A percentile compares a stretch with the other conserved stretches of the same genome.
phyloP scores from a whole-genome alignment of 2,329 filamentous ascomycete species.

The Boeremia exigua region DNA sequence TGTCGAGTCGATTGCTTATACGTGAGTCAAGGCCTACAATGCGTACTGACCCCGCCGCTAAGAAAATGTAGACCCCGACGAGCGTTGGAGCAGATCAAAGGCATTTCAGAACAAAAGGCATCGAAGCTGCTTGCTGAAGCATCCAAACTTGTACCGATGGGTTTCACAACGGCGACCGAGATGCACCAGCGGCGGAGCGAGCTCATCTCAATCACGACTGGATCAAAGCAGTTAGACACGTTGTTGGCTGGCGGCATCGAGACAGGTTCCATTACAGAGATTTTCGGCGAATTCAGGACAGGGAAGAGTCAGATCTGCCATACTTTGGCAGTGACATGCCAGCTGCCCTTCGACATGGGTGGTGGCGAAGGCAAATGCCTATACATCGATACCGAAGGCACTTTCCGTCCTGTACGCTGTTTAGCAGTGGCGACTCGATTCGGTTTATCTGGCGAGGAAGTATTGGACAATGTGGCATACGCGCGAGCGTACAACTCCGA shows the following conservation, averaged over 20 bases:
- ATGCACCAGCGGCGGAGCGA: constrained; percentile 98
- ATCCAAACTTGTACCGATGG: constrained; percentile 98
- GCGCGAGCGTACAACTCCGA: constrained; percentile 98
- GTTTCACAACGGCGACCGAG: constrained; percentile 97
- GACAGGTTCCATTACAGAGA: constrained; percentile 96
- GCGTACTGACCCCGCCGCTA: constrained; percentile 21
- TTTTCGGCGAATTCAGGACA: constrained; percentile 97
- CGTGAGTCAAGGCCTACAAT: constrained; percentile 57
- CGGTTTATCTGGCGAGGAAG: constrained; percentile 93
- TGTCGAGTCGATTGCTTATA: constrained; percentile 95
- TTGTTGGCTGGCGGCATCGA: constrained; percentile 93
- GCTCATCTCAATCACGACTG: constrained; percentile 96
- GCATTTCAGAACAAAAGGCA: constrained; percentile 96
- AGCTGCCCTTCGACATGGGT: constrained; percentile 98
- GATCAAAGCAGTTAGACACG: constrained; percentile 96
- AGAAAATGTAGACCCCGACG: constrained; percentile 64
- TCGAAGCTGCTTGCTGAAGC: constrained; percentile 89
- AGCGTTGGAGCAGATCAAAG: constrained; percentile 91
- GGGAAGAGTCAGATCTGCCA: constrained; percentile 99
- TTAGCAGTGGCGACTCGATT: constrained; percentile 93
- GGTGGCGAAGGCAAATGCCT: constrained; percentile 97
- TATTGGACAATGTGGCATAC: constrained; percentile 97
- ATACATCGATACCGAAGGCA: constrained; percentile 98
- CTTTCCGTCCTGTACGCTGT: constrained; percentile 86
- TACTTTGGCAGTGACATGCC: constrained; percentile 96